Evolutionary conservation across 805 yeast species (phyloP), one percentile per base, ranked within the genome.

Genomic region (Maudiozyma barnettii): DNA sequence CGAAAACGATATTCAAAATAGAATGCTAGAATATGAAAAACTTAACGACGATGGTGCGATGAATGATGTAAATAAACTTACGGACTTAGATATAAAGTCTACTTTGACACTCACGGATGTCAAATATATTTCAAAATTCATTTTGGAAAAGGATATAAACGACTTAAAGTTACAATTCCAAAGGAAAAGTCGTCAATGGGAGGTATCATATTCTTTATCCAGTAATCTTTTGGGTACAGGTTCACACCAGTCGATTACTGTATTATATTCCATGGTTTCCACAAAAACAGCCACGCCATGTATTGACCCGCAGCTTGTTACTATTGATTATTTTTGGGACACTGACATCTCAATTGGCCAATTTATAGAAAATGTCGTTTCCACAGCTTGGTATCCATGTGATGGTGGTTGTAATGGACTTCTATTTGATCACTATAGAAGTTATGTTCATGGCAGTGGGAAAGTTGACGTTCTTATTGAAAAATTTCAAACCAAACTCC

Each of bases 301-400:
- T 58, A 71, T 81, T 38, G 98, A 98, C 0, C 99, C 99, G 0
- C 87, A 79, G 47, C 71, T 80, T n/a, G 79, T 86, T 31, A 78
- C 81, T 1, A 82, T 90, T 43, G 96, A 90, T 51, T 95, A 75
- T 59, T 93, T 91, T 61, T 80, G 95, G 70, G 96, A 88, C 43
- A 85, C 82, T 49, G 99, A 95, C 62, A 82, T 84, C 59, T 82
- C 95, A 9, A 66, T 95, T 39, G 99, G 99, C 0, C 86, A 85
- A 56, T 88, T 82, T 54, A 78, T 93, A 39, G 97, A 95, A 58
- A 84, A 82, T 46, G 72, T 81, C 36, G 82, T 88, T 49, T 69
- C 76, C 5, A 82, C 85, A n/a, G 80, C 87, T 0, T 67, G 73
- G 21, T 77, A 73, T 45, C 66, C 70, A 0, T 93, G 99, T 61